A percentile compares a stretch with the other conserved stretches of the same genome.
Evolutionary conservation across 2,329 filamentous ascomycete genomes (phyloP).

Genomic region (Alternaria panax): DNA sequence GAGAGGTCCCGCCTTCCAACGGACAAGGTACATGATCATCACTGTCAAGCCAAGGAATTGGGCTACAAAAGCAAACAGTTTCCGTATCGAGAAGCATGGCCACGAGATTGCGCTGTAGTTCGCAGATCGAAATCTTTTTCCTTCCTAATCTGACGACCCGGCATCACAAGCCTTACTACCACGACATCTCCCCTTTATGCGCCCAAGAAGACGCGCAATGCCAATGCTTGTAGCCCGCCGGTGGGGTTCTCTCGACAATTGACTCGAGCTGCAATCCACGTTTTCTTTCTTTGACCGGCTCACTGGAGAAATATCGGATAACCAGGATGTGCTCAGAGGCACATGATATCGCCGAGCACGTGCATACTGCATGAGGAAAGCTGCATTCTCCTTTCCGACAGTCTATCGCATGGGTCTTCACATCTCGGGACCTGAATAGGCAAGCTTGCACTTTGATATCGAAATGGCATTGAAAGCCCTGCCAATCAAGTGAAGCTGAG

Average conservation of each 20-base stretch:
- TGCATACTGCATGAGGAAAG: slow-evolving; percentile 17
- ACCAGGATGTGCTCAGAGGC: slow-evolving; percentile 7
- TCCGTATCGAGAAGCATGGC: slow-evolving; percentile 1
- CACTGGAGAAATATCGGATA: not conserved
- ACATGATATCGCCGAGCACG: slow-evolving; percentile 9
- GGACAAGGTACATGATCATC: slow-evolving; percentile 9
- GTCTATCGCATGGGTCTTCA: slow-evolving; percentile 16
- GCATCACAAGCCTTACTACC: slow-evolving; percentile 4
- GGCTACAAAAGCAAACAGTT: slow-evolving; percentile 3
- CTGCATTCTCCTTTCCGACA: slow-evolving; percentile 24
- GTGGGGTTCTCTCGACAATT: slow-evolving; percentile 5
- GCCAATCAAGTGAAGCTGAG: slow-evolving; percentile 37
- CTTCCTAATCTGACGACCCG: slow-evolving; percentile 5
- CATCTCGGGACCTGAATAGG: slow-evolving; percentile 1
- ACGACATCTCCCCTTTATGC: slow-evolving; percentile 17
- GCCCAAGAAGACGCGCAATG: slow-evolving; percentile 9
- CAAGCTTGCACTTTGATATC: slow-evolving; percentile 8
- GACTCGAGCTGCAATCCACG: slow-evolving; percentile 22
- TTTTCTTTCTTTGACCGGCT: slow-evolving; percentile 1
- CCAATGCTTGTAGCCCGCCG: slow-evolving; percentile 8
- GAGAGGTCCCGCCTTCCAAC: slow-evolving; percentile 9
- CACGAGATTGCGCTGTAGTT: slow-evolving; percentile 11
- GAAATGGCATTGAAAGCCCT: slow-evolving; percentile 17
- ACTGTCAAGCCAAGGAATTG: slow-evolving; percentile 5
- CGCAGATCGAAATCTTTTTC: slow-evolving; percentile 14